Evolutionary conservation across 768 basidiomycete genomes (phyloP), one percentile per base, ranked within the genome.

Genomic region (Kwoniella botswanensis): DNA sequence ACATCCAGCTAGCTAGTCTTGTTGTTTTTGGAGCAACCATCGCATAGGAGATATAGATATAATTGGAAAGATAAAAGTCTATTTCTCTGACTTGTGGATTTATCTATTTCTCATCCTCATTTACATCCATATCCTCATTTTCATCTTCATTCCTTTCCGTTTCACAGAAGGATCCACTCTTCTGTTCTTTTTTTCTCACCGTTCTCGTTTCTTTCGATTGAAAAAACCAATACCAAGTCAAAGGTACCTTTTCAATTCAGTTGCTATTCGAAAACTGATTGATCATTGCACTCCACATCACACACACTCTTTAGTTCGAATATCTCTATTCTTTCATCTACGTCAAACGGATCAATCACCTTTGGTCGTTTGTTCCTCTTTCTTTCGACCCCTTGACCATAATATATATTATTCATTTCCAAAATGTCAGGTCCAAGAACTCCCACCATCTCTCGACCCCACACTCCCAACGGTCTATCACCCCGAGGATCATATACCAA

Each of bases 401-500:
- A n/a, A 57, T 15, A 29, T 15, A 41, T 29, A 26, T 41, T 18
- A 21, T 29, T 57, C 54, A 54, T 41, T 26, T 44, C 54, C 71
- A 59, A 67, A 56, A 68, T 70, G 68, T 61, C 68, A 42, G 52
- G 55, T 22, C 59, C 68, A 10, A 44, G 56, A 56, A 55, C 70
- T 3, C 64, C 59, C 18, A 42, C 50, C 59, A 74, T 72, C 63
- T 79, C 77, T 2, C 75, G 74, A 22, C 78, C 78, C 0, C 63
- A 68, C 17, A 80, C 79, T 13, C 76, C 76, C 2, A 43, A 56
- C n/a, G 77, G 75, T 41, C 44, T 80, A 10, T 75, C 75, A 6
- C 77, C 79, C 18, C 50, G 79, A 56, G 74, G 72, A 29, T 80
- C 79, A 29, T 80, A 71, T 55, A 74, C 73, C 75, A 80, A 80